Base-by-base conservation (phyloP, 306 rosid genomes). In the Rubus parviflorus region DNA sequence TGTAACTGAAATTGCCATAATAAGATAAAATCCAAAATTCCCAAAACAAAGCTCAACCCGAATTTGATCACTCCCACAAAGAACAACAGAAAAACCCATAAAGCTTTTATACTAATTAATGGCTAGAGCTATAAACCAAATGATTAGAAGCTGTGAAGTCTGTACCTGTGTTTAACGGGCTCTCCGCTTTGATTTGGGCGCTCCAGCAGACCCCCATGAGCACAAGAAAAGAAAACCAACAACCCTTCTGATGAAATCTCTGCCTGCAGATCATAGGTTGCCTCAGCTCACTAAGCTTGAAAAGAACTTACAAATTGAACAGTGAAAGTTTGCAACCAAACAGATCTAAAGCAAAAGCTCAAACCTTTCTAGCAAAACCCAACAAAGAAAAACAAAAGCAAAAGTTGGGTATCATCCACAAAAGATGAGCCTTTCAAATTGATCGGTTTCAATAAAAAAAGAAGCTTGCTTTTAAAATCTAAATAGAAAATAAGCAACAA, bases 141-240 rank as follows among this genome's bases (percentile, higher is more conserved):
- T 52, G 35, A 54, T 25, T 3, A 73, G 69, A 74, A 12, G 7
- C 19, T 25, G 9, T 46, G 38, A 68, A 51, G 7, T 75, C 37
- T 22, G 20, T 77, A 86, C 89, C 89, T 83, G 89, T 80, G 54
- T 82, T 86, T 76, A 20, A 68, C 40, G 81, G 61, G 85, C 87
- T 83, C 65, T 80, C 89, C 72, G 84, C 85, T 86, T 86, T 86
- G 70, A 86, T 83, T 77, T 75, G 77, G 78, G 89, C 75, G 79
- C 89, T 86, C 38, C 84, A 76, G 82, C 89, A 86, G 73, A 77
- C 30, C 89, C 89, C 89, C 89, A 86, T 86, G 76, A 70, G 73
- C 53, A 57, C 74, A 6, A n/a, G 20, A 35, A 7, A 30, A 61
- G 11, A 81, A 87, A 68, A 45, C 63, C 40, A 77, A 66, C 72